A percentile compares a stretch with the other conserved stretches of the same genome.
phyloP scores from a whole-genome alignment of 2,329 filamentous ascomycete genomes.

The Xylaria sp. region DNA sequence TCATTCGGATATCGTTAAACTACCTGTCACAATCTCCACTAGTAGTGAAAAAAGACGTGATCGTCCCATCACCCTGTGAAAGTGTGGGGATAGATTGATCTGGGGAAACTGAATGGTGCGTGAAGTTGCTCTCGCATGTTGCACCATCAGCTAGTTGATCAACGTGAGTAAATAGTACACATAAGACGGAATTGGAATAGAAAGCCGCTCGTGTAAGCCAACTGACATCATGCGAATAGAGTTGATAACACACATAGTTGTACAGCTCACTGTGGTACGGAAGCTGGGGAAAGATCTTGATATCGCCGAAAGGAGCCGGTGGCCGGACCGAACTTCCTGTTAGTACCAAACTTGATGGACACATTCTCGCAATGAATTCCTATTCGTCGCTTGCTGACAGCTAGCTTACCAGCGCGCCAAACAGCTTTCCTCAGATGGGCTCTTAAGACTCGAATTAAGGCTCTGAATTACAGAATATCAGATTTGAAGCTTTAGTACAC shows the following conservation, averaged over 20 bases:
- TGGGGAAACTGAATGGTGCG: conserved; percentile 14
- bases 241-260: not conserved
- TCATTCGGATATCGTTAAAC: conserved; percentile 29
- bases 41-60: conserved; percentile 21
- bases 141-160: not conserved
- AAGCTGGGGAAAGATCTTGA: conserved; percentile 29
- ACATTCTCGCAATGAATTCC: conserved; percentile 34
- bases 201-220: conserved; percentile 5
- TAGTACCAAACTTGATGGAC: conserved; percentile 30
- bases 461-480: conserved; percentile 17
- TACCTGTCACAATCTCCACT: conserved; percentile 11
- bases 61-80: conserved; percentile 9
- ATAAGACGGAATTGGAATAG: not conserved
- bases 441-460: conserved; percentile 22
- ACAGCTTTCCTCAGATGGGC: conserved; percentile 12
- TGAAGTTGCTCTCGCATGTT: not conserved
- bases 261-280: conserved; percentile 1
- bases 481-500: conserved; percentile 13
- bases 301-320: conserved; percentile 38
- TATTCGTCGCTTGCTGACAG: conserved; percentile 29
- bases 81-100: conserved; percentile 28
- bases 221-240: conserved; percentile 29
- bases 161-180: conserved; percentile 1
- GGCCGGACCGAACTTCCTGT: conserved; percentile 37
- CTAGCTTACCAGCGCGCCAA: conserved; percentile 9